Conservation (phyloP, 169 alveolate species). For the Hepatocystis sp. region DNA sequence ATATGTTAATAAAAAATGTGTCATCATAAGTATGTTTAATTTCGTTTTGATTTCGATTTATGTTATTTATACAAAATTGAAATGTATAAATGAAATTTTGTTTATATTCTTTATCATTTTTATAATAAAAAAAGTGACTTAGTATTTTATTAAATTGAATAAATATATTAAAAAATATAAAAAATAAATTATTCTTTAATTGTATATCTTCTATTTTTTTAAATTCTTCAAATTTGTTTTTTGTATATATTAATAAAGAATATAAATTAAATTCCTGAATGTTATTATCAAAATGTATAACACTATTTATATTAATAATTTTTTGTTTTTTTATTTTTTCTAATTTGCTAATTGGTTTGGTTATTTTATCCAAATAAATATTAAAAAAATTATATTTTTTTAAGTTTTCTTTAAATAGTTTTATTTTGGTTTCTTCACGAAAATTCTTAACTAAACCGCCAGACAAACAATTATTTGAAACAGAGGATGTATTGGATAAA, state of each 20-base stretch:
- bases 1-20: constrained; percentile 10
- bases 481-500: too few relatives aligned
- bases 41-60: neutral
- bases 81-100: constrained; percentile 14
- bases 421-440: constrained; percentile 8
- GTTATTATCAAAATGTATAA: constrained; percentile 49
- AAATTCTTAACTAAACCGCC: too few relatives aligned
- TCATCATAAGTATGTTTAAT: constrained; percentile 17
- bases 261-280: constrained; percentile 25
- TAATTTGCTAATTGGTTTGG: neutral
- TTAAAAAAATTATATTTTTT: constrained; percentile 68
- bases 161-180: constrained; percentile 29
- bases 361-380: constrained; percentile 67
- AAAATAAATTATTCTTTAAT: neutral
- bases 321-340: constrained; percentile 10
- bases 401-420: constrained; percentile 31
- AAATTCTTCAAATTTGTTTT: constrained; percentile 21
- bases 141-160: constrained; percentile 40
- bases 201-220: constrained; percentile 8
- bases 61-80: constrained; percentile 18
- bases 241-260: constrained; percentile 49
- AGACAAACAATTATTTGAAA: too few relatives aligned
- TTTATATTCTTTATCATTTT: constrained; percentile 22
- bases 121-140: constrained; percentile 35
- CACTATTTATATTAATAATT: constrained; percentile 63